Evolutionary conservation across 2,329 filamentous ascomycete genomes (phyloP).

Genomic region (Xylariaceae sp.): DNA sequence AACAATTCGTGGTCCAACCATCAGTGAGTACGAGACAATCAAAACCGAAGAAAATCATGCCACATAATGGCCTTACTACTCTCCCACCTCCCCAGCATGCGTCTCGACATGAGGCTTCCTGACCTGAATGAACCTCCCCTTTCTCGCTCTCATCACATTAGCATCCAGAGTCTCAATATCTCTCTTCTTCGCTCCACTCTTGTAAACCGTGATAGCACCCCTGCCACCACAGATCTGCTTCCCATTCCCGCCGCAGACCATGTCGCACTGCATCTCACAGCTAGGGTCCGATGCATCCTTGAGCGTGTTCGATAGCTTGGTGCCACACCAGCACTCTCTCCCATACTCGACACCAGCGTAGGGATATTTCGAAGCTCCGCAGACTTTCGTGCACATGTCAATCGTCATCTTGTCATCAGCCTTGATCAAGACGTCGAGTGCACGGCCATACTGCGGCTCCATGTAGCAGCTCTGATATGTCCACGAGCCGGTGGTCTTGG

Average conservation of each 20-base stretch:
- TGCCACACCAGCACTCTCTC: slow-evolving; percentile 13
- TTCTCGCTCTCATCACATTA: slow-evolving; percentile 9
- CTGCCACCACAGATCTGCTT: slow-evolving; percentile 16
- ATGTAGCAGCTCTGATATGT: slow-evolving; percentile 13
- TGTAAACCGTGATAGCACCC: slow-evolving; percentile 10
- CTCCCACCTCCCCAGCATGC: too few relatives aligned
- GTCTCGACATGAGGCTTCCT: neutral
- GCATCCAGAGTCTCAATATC: neutral
- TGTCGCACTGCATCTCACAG: slow-evolving; percentile 20
- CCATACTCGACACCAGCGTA: slow-evolving; percentile 12
- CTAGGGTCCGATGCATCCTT: slow-evolving; percentile 16
- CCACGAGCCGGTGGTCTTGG: slow-evolving; percentile 3
- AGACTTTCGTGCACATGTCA: slow-evolving; percentile 9
- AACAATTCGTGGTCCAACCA: too few relatives aligned
- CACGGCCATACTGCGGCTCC: slow-evolving; percentile 8
- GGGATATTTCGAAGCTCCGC: slow-evolving; percentile 2
- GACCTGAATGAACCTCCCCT: slow-evolving; percentile 14
- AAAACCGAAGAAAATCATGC: too few relatives aligned
- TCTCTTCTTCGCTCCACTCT: slow-evolving; percentile 3
- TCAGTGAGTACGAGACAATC: too few relatives aligned
- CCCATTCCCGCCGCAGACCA: slow-evolving; percentile 15
- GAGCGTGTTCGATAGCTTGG: slow-evolving; percentile 3
- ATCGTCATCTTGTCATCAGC: slow-evolving; percentile 12
- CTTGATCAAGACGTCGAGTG: slow-evolving; percentile 5
- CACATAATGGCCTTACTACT: too few relatives aligned